Percentiles rank a stretch among this genome's conserved stretches.
Evolutionary conservation across 2,329 filamentous ascomycete genomes (phyloP).

Genomic region (Dothistroma pini): DNA sequence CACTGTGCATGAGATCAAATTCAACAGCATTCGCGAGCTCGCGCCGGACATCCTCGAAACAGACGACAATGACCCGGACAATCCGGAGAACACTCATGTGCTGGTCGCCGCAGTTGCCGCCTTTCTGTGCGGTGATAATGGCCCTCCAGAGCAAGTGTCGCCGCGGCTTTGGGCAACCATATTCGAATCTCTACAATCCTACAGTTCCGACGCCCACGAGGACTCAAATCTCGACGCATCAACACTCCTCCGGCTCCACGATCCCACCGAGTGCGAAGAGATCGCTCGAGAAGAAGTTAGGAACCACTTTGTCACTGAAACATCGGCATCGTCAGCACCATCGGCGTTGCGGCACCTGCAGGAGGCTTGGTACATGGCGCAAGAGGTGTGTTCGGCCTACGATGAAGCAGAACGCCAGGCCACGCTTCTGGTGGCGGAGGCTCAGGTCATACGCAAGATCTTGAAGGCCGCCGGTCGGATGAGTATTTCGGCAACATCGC

Average conservation of each 20-base stretch:
- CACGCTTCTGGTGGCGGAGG: neutral
- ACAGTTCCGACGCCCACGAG: neutral
- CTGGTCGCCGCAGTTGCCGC: neutral
- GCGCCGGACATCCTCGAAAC: neutral
- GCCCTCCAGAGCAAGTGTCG: neutral
- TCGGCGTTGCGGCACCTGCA: neutral
- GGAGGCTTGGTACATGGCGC: neutral
- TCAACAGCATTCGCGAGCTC: neutral
- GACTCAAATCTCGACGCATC: neutral
- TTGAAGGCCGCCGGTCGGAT: neutral
- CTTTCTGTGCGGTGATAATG: neutral
- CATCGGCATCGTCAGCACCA: neutral
- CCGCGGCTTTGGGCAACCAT: neutral
- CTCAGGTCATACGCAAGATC: neutral
- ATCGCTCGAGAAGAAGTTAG: neutral
- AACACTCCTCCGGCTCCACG: neutral
- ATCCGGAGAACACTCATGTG: neutral
- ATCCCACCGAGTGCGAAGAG: neutral
- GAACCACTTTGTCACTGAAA: neutral
- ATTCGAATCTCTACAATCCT: neutral
- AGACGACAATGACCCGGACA: neutral
- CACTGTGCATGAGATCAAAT: neutral
- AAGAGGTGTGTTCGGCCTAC: neutral
- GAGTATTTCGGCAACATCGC: neutral
- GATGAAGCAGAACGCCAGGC: neutral